Evolutionary conservation across 192 early-diverging fungal genomes (phyloP), one percentile per base, ranked within the genome.

Genomic region (Mortierella claussenii): DNA sequence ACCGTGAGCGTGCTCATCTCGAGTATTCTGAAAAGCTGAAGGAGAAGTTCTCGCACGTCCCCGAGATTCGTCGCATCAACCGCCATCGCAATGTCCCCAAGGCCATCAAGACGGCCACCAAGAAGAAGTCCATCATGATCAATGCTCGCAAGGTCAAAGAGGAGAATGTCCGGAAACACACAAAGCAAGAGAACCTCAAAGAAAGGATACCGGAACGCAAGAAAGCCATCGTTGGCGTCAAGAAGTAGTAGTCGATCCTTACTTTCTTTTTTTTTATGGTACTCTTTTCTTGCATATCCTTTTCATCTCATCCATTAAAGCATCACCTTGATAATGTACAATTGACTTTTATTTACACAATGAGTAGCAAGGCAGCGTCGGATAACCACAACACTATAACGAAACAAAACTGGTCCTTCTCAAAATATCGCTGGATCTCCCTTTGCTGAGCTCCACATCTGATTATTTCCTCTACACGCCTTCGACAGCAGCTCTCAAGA

Each of bases 11-110:
- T 43, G 85, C 84, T 18, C 82, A 91, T 31, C 60, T 93, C 26
- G 90, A 95, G 55, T 98, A 98, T 80, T 68, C 87, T 9, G 90
- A 94, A 28, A 89, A 94, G 53, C 86, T 99, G 70, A 97, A 97
- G 84, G 95, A 96, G 55, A 88, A 95, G 33, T 99, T 92, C 85
- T 91, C 91, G 74, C 86, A 92, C 64, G 86, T 99, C 78, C 91
- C 93, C 23, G 97, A 98, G 65, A 92, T 98, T 54, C 87, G 89
- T 60, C 82, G 92, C 34, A 95, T 99, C 53, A 80, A 78, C 54
- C 91, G 91, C 60, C 95, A 98, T 69, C 92, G 97, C 55, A 86
- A 93, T 61, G 74, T 96, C 12, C 97, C 97, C 10, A 90, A 89
- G 53, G 85, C 81, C 44, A 91, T 99, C 85, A 91, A 90, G 60